Evolutionary conservation across 768 basidiomycete genomes (phyloP).

Genomic region (Suillus lakei): DNA sequence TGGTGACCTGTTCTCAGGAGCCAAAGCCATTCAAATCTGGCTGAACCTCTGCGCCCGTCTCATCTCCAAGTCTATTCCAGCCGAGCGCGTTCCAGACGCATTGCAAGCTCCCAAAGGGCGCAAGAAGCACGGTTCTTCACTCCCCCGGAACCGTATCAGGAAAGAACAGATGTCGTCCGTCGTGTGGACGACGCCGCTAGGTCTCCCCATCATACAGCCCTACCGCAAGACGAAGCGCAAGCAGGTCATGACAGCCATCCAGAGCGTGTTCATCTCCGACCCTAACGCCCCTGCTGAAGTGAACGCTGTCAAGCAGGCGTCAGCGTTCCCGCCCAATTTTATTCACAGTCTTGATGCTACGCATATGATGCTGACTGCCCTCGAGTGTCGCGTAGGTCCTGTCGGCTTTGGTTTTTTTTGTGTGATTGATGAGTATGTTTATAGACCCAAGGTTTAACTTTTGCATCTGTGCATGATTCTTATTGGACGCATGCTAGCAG

Average conservation of each 20-base stretch:
- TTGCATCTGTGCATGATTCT: constrained; percentile 97
- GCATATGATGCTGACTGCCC: constrained; percentile 97
- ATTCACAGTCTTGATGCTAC: constrained; percentile 98
- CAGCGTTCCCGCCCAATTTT: constrained; percentile 99
- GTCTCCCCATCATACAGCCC: constrained; percentile 94
- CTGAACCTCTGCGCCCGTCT: constrained; percentile 81
- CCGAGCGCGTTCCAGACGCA: constrained; percentile 60
- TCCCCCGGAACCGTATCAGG: constrained; percentile 46
- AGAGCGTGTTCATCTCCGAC: constrained; percentile 90
- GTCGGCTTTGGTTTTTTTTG: not conserved
- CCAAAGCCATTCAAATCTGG: constrained; percentile 91
- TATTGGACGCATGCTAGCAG: constrained; percentile 96
- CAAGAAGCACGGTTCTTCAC: constrained; percentile 25
- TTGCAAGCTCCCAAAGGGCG: constrained; percentile 20
- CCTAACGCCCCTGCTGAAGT: constrained; percentile 81
- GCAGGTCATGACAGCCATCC: constrained; percentile 83
- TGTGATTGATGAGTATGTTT: constrained; percentile 13
- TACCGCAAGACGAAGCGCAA: constrained; percentile 85
- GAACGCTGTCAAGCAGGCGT: constrained; percentile 84
- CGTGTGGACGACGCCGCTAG: constrained; percentile 96
- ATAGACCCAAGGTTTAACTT: constrained; percentile 75
- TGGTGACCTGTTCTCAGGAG: constrained; percentile 92
- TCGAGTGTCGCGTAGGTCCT: constrained; percentile 77
- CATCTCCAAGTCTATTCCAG: constrained; percentile 86
- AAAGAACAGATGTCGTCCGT: constrained; percentile 96